A percentile compares a stretch with the other conserved stretches of the same genome.
These are phyloP conservation scores for Xerocomus potaroensis DNA, from an alignment of 768 basidiomycete species.

Conservation along the genomic window DNA sequence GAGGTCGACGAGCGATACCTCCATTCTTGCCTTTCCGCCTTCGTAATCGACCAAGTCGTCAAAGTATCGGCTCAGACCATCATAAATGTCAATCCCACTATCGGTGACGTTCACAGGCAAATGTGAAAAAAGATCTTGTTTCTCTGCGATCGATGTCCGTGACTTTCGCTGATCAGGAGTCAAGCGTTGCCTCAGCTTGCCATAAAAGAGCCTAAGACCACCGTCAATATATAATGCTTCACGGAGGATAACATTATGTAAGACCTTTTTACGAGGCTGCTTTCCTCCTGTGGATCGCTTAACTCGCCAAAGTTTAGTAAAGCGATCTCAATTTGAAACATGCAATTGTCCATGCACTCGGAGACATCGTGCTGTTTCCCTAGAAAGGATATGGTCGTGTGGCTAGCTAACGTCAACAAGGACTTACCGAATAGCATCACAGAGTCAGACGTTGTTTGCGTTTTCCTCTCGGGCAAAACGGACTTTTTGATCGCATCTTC, in stretches of 20 bases:
- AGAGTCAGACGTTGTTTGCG: constrained; percentile 56
- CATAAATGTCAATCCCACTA: constrained; percentile 88
- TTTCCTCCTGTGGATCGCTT: constrained; percentile 45
- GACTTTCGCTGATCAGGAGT: constrained; percentile 36
- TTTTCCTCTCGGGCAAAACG: constrained; percentile 53
- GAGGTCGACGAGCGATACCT: constrained; percentile 77
- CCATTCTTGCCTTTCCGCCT: constrained; percentile 83
- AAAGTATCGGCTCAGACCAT: constrained; percentile 89
- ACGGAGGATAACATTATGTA: not conserved
- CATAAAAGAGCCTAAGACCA: constrained; percentile 75
- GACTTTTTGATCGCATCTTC: constrained; percentile 42
- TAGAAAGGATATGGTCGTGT: constrained; percentile 25
- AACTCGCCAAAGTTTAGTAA: constrained; percentile 63
- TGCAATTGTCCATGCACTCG: constrained; percentile 99
- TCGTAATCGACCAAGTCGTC: constrained; percentile 86
- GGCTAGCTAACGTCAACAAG: not conserved
- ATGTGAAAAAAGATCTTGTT: constrained; percentile 91
- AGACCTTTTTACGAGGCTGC: constrained; percentile 83
- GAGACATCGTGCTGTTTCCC: constrained; percentile 97
- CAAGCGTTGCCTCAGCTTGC: constrained; percentile 71
- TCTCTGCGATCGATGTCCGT: constrained; percentile 65
- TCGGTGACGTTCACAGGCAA: constrained; percentile 90
- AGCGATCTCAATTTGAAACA: constrained; percentile 97
- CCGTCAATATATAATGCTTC: constrained; percentile 5
- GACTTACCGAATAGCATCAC: constrained; percentile 86